These are phyloP conservation scores for Salix exigua DNA, from an alignment of 345 rosid genomes.

Conservation along the genomic window DNA sequence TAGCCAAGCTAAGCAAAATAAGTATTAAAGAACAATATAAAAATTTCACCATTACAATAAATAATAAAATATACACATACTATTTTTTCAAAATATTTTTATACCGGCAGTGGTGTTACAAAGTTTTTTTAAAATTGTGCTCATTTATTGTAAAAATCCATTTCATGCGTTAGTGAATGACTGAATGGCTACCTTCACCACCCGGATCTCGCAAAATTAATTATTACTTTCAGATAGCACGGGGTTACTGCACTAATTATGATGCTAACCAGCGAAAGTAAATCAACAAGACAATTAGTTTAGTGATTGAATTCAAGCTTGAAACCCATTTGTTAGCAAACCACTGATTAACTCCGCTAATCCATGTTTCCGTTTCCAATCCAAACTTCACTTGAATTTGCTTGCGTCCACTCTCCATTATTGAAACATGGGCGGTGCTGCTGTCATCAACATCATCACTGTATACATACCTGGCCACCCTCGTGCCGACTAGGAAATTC, in stretches of 20 bases:
- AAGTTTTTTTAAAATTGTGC: no score
- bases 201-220: no score
- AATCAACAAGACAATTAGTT: not conserved
- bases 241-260: not conserved
- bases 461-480: slow-evolving; percentile 12
- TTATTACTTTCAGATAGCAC: not conserved
- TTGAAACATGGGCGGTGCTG: slow-evolving; percentile 35
- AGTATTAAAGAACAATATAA: no score
- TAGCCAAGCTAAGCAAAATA: no score
- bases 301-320: not conserved
- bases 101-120: no score
- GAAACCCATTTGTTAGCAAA: not conserved
- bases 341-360: not conserved
- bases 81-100: no score
- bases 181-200: no score
- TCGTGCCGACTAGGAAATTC: slow-evolving; percentile 19
- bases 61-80: no score
- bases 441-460: slow-evolving; percentile 8
- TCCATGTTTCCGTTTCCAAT: not conserved
- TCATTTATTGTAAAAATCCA: no score
- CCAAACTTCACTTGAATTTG: not conserved
- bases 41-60: no score
- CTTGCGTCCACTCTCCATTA: not conserved
- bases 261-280: not conserved
- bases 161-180: no score